Evolutionary conservation across 139 green algal genomes (phyloP).

Genomic region (Trebouxia sp.): DNA sequence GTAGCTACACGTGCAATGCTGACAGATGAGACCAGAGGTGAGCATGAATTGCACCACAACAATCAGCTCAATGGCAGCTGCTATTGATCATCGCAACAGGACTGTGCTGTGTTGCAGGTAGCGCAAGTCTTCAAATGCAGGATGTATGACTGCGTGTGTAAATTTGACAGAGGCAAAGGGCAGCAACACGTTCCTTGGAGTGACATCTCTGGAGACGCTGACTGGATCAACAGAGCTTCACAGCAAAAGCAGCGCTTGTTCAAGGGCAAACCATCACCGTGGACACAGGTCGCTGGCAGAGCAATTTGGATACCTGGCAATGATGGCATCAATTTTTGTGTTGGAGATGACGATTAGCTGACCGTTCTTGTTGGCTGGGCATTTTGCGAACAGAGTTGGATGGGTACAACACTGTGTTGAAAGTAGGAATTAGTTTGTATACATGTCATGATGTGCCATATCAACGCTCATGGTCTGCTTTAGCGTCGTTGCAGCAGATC

Average conservation of each 20-base stretch:
- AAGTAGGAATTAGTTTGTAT: too few relatives aligned
- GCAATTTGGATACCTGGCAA: conserved; percentile 21
- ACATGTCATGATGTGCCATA: too few relatives aligned
- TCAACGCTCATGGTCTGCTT: neutral
- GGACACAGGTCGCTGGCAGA: neutral
- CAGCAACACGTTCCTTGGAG: neutral
- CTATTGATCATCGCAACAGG: too few relatives aligned
- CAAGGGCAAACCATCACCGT: conserved; percentile 13
- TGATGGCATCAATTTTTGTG: neutral
- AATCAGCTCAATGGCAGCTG: too few relatives aligned
- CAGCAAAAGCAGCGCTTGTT: neutral
- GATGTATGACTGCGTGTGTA: conserved; percentile 86
- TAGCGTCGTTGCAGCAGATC: neutral
- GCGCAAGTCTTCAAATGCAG: conserved; percentile 68
- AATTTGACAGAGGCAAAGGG: conserved; percentile 50
- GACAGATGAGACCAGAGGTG: too few relatives aligned
- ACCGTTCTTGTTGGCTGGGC: too few relatives aligned
- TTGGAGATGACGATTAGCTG: neutral
- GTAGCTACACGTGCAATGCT: too few relatives aligned
- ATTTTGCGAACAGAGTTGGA: too few relatives aligned
- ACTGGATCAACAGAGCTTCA: conserved; percentile 9
- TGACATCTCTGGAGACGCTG: neutral
- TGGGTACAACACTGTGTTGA: too few relatives aligned
- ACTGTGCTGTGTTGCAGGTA: conserved; percentile 67
- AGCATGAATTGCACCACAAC: too few relatives aligned